phyloP scores from a whole-genome alignment of 2,329 filamentous ascomycete genomes.

The Colletotrichum tofieldiae region DNA sequence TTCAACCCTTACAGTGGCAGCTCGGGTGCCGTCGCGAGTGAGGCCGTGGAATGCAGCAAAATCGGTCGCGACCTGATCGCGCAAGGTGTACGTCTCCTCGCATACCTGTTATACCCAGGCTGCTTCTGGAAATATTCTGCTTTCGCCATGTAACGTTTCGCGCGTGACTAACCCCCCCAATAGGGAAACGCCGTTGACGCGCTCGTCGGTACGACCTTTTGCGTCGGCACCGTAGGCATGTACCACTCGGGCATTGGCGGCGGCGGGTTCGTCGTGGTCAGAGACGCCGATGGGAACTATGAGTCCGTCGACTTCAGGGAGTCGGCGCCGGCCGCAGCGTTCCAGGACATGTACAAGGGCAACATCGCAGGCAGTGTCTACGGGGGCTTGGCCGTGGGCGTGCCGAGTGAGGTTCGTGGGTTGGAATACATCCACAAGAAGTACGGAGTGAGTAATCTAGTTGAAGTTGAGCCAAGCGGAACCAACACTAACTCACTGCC shows the following conservation, averaged over 20 bases:
- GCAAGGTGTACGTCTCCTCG: conserved; percentile 59
- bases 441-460: conserved; percentile 69
- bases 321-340: conserved; percentile 85
- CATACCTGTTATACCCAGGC: not conserved
- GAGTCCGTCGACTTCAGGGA: conserved; percentile 94
- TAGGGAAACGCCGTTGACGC: conserved; percentile 85
- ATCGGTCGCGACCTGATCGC: conserved; percentile 77
- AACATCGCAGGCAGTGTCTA: conserved; percentile 77
- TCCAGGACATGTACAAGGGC: conserved; percentile 86
- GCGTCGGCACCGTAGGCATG: conserved; percentile 82
- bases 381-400: conserved; percentile 80
- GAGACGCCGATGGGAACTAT: conserved; percentile 80
- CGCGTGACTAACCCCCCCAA: not conserved
- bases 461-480: not conserved
- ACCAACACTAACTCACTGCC: not conserved
- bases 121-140: not conserved
- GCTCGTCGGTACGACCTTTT: conserved; percentile 81
- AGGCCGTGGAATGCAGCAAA: conserved; percentile 77
- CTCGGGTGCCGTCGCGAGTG: conserved; percentile 78
- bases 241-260: conserved; percentile 89
- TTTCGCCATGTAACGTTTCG: no score
- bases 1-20: conserved; percentile 45
- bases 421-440: conserved; percentile 83
- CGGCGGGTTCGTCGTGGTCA: conserved; percentile 90
- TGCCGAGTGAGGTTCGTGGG: conserved; percentile 84